A percentile compares a stretch with the other conserved stretches of the same genome.
Evolutionary conservation across 225 moss, liverwort and hornwort species (phyloP).

Genomic region (Thuidium tamariscinum): DNA sequence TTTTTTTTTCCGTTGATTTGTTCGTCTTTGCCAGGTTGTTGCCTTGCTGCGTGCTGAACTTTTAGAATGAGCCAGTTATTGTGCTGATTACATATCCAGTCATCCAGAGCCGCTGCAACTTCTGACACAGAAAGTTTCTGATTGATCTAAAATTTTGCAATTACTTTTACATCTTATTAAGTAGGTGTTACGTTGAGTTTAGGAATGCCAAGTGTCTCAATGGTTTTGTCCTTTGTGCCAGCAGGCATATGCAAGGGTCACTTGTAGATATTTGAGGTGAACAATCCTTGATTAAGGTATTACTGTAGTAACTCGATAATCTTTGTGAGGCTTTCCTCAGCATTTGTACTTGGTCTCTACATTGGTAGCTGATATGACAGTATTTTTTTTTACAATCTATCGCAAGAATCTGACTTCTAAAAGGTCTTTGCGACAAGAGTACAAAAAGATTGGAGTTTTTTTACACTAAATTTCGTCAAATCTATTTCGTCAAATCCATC

Average conservation of each 20-base stretch:
- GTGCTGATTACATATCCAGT: not conserved
- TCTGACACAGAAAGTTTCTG: not conserved
- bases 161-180: not conserved
- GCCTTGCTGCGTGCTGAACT: not conserved
- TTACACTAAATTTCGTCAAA: no score
- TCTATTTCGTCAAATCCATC: not conserved
- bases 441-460: not conserved
- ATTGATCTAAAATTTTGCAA: not conserved
- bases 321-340: not conserved
- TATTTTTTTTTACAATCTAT: not conserved
- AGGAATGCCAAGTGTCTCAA: not conserved
- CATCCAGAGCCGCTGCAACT: not conserved
- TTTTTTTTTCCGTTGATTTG: not conserved
- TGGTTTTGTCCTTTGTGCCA: not conserved
- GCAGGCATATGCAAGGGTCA: not conserved
- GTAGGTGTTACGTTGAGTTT: not conserved
- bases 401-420: fast-evolving
- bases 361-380: not conserved
- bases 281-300: no score
- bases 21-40: not conserved
- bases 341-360: not conserved
- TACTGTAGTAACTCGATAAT: not conserved
- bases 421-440: not conserved
- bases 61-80: not conserved
- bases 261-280: not conserved